Base-by-base conservation (phyloP, 495 filamentous ascomycete genomes). In the Penicillium silybi region DNA sequence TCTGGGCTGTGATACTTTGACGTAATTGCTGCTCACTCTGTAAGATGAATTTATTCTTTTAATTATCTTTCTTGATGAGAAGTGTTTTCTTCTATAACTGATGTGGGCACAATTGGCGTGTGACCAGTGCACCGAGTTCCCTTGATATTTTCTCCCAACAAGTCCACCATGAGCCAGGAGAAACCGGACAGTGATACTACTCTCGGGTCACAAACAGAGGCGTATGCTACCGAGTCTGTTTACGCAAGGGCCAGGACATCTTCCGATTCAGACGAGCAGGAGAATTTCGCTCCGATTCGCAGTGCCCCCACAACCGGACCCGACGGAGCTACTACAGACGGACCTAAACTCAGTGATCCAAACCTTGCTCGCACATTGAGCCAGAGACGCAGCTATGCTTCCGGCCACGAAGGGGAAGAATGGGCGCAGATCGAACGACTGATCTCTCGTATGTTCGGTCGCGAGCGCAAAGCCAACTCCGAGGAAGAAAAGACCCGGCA, bases 391-490 rank as follows among this genome's bases (percentile, higher is more conserved):
- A 82, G 69, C 22, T 46, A 59, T 19, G 65, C 65, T 0, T 73
- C 73, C 2, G 64, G 54, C 9, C 48, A 66, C 8, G 55, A 67
- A 22, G 72, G 77, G 17, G 80, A 82, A 40, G 79, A 83, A 44
- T 75, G 73, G 58, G 76, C 69, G 15, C 82, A 85, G 60, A 80
- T 87, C 32, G 70, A 82, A 52, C 68, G 60, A 25, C 52, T 86
- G 13, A 78, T 87, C 55, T 85, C 83, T 17, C 75, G 79, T 1
- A 86, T 86, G 77, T 90, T 84, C 59, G 86, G 77, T 25, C 69
- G 68, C 39, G 74, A 80, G 38, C 70, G 85, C 26, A 80, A 85
- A 52, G 77, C 74, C 16, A 65, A 80, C 7, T 86, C 83, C 0
- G 79, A 87, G 48, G 86, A 88, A 59, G 85, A 87, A 63, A 81